phyloP scores from a whole-genome alignment of 1,139 yeast genomes.

The Trichomonascaceae sp. region DNA sequence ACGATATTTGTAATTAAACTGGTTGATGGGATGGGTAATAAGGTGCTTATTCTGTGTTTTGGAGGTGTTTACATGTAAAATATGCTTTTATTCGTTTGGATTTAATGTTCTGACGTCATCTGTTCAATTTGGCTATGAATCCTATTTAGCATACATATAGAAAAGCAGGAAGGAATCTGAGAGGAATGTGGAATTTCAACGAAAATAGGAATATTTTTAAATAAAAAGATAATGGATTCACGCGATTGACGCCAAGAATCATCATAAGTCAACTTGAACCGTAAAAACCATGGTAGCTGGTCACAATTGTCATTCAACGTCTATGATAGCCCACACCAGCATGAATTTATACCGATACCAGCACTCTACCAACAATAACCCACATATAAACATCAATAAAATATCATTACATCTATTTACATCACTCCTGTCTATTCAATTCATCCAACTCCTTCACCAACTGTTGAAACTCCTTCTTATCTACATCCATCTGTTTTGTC shows the following conservation, averaged over 20 bases:
- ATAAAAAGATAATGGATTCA: no score
- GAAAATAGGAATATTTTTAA: neutral
- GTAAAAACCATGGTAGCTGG: no score
- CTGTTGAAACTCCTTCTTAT: conserved; percentile 25
- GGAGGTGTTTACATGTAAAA: neutral
- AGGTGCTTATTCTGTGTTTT: neutral
- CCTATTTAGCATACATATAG: neutral
- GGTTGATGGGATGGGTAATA: neutral
- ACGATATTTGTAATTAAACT: neutral
- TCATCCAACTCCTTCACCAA: conserved; percentile 22
- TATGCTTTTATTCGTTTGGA: neutral
- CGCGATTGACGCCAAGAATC: no score
- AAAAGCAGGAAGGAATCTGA: neutral
- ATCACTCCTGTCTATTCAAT: conserved; percentile 1
- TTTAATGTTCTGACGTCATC: neutral
- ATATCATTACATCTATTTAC: neutral
- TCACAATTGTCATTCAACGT: no score
- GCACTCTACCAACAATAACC: neutral
- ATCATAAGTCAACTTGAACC: no score
- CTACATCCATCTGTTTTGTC: conserved; percentile 21
- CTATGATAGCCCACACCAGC: no score
- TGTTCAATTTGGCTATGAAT: neutral
- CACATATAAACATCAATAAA: neutral
- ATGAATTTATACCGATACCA: no score
- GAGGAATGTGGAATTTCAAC: neutral